Conservation (phyloP, 2,329 filamentous ascomycete species). For the Tetracladium maxilliforme region DNA sequence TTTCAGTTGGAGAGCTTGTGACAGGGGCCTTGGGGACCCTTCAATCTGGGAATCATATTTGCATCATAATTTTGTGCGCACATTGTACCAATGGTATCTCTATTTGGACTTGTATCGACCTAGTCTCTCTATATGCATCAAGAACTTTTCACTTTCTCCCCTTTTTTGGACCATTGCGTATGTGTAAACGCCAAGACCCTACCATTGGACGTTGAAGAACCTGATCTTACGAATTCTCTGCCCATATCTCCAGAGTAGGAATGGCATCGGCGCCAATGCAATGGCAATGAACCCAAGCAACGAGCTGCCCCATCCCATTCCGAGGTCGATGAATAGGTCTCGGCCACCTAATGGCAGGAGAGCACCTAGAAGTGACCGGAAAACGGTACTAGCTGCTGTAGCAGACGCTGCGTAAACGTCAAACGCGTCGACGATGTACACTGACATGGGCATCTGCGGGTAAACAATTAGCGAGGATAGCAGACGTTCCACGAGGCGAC, state of each 20-base stretch:
- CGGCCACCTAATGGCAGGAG: neutral
- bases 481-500: conserved; percentile 44
- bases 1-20: no score
- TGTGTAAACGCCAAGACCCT: no score
- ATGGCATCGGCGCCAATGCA: conserved; percentile 12
- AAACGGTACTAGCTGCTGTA: conserved; percentile 19
- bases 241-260: conserved; percentile 12
- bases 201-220: no score
- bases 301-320: conserved; percentile 15
- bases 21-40: no score
- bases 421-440: conserved; percentile 34
- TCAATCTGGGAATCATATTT: no score
- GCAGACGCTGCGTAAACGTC: conserved; percentile 10
- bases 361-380: conserved; percentile 31
- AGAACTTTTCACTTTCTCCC: no score
- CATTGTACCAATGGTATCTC: no score
- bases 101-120: no score
- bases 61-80: no score
- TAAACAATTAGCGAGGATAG: conserved; percentile 34
- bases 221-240: conserved; percentile 9
- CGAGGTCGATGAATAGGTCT: conserved; percentile 14
- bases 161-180: no score
- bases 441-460: conserved; percentile 32
- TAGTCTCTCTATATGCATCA: no score
- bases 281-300: conserved; percentile 16